Evolutionary conservation across 2,329 filamentous ascomycete species (phyloP).

Genomic region (Leptographium radiaticola): DNA sequence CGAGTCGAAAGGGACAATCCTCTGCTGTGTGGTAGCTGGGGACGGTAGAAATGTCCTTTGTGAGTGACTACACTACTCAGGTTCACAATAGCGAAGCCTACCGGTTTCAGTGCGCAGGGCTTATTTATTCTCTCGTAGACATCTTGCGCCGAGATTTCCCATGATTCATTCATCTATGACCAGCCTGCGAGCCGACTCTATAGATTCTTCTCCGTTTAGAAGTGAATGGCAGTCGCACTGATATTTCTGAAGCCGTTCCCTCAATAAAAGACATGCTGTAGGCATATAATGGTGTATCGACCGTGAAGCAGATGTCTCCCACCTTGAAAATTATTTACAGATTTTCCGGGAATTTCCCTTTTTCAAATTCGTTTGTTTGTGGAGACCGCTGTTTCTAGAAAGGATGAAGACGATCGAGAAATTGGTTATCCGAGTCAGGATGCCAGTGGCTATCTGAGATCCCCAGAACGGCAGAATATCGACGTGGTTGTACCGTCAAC

Average conservation of each 20-base stretch:
- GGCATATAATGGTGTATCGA: constrained; percentile 36
- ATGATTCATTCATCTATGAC: constrained; percentile 8
- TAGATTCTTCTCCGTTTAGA: constrained; percentile 39
- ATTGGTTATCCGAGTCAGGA: constrained; percentile 35
- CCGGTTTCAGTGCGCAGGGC: constrained; percentile 12
- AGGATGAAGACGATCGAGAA: constrained; percentile 47
- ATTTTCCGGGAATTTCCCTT: constrained; percentile 13
- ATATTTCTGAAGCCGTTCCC: constrained; percentile 39
- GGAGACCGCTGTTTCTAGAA: too few relatives aligned
- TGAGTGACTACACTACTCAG: constrained; percentile 27
- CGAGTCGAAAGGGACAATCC: constrained; percentile 34
- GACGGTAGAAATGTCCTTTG: constrained; percentile 30
- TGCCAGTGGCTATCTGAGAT: constrained; percentile 32
- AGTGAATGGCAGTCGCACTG: constrained; percentile 40
- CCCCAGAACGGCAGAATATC: constrained; percentile 28
- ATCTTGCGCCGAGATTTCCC: constrained; percentile 6
- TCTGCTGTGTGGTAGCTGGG: constrained; percentile 32
- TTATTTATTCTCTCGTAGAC: constrained; percentile 1
- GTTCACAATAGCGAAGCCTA: constrained; percentile 21
- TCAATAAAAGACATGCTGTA: constrained; percentile 22
- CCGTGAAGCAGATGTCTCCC: constrained; percentile 43
- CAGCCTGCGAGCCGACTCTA: constrained; percentile 21
- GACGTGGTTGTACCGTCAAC: constrained; percentile 20
- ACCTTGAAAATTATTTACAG: constrained; percentile 54
- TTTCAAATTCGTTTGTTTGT: constrained; percentile 2